These are phyloP conservation scores for Carex arenaria DNA, from an alignment of 202 grass and related monocot genomes.

Conservation along the genomic window DNA sequence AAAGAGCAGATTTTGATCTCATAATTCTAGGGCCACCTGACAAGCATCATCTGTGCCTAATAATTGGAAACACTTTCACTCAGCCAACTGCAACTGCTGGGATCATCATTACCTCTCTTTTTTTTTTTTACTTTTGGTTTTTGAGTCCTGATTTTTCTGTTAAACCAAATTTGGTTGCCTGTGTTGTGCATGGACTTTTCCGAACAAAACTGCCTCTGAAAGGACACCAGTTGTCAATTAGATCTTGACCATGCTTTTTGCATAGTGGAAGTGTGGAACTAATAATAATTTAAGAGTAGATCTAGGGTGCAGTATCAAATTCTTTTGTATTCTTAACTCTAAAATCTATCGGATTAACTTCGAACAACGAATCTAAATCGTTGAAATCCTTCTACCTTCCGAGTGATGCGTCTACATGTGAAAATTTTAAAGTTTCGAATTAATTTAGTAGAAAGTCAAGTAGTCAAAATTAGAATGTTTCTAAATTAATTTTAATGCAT, in stretches of 20 bases:
- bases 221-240: background rate
- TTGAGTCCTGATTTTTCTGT: constrained; percentile 2
- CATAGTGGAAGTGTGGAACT: background rate
- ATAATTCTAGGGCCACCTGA: background rate
- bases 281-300: no score
- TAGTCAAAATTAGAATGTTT: no score
- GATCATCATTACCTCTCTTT: background rate
- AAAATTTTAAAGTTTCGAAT: no score
- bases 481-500: no score
- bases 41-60: constrained; percentile 6
- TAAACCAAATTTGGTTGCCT: constrained; percentile 2
- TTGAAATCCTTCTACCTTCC: no score
- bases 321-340: no score
- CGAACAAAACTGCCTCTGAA: background rate
- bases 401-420: no score
- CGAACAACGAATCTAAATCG: no score
- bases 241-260: constrained; percentile 13
- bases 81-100: background rate
- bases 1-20: no score
- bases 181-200: background rate
- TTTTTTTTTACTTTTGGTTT: background rate
- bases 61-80: constrained; percentile 1
- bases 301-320: no score
- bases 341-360: no score
- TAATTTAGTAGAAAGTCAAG: no score